phyloP scores from a whole-genome alignment of 192 early-diverging fungal genomes.

The Coemansia sp. region DNA sequence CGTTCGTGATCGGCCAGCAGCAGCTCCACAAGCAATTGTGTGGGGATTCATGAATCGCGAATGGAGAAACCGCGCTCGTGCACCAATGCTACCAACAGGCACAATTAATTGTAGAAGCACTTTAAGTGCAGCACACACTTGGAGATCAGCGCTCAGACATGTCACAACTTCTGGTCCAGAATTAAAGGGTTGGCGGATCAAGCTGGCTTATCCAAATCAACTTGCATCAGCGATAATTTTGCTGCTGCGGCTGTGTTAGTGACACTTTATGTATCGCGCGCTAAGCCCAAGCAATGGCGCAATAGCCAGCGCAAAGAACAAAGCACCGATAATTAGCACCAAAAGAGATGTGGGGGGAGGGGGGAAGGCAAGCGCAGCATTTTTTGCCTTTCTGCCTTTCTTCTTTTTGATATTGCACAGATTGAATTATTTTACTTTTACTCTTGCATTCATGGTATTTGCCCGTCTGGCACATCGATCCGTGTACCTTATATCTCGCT shows the following conservation, averaged over 20 bases:
- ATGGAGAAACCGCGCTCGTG: background rate
- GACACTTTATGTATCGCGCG: background rate
- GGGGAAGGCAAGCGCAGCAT: background rate
- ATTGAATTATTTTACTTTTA: background rate
- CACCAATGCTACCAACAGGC: background rate
- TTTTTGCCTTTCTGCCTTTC: background rate
- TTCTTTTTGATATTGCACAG: background rate
- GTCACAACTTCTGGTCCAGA: background rate
- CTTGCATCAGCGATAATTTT: background rate
- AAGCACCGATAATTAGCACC: background rate
- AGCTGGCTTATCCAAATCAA: background rate
- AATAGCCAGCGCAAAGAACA: background rate
- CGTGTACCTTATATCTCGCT: background rate
- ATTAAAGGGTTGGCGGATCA: background rate
- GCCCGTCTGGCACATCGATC: slow-evolving; percentile 1
- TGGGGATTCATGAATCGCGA: slow-evolving; percentile 1
- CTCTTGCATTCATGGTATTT: slow-evolving; percentile 9
- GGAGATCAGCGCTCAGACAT: background rate
- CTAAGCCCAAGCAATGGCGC: background rate
- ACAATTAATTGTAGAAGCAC: slow-evolving; percentile 1
- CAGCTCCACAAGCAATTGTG: slow-evolving; percentile 6
- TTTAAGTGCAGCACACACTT: background rate
- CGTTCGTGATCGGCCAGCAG: slow-evolving; percentile 2
- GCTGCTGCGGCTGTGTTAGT: background rate
- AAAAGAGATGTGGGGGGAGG: background rate